phyloP scores from a whole-genome alignment of 352 stramenopile species.

The Globisporangium okanoganense region DNA sequence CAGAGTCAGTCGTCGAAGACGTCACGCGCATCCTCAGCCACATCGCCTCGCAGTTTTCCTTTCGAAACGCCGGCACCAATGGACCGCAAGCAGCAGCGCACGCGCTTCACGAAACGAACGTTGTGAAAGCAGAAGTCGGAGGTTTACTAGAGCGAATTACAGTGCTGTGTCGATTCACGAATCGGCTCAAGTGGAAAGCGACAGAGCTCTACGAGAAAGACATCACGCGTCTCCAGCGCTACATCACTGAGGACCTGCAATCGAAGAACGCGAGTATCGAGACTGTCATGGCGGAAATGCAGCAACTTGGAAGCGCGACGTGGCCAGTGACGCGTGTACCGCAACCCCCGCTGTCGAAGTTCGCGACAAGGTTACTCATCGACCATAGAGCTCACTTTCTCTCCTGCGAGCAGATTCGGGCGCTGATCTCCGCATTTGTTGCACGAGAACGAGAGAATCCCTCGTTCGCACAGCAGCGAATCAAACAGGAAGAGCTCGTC shows the following conservation, averaged over 20 bases:
- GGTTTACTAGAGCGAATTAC: slow-evolving; percentile 26
- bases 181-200: slow-evolving; percentile 21
- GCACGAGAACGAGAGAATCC: neutral
- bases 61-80: slow-evolving; percentile 21
- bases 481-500: slow-evolving; percentile 34
- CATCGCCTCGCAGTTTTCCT: slow-evolving; percentile 30
- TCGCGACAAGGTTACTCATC: slow-evolving; percentile 11
- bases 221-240: slow-evolving; percentile 17
- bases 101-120: slow-evolving; percentile 23
- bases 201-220: slow-evolving; percentile 25
- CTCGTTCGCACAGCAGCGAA: neutral
- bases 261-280: slow-evolving; percentile 34
- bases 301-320: slow-evolving; percentile 1
- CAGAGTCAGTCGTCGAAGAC: slow-evolving; percentile 28
- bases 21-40: slow-evolving; percentile 30
- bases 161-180: slow-evolving; percentile 32
- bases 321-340: slow-evolving; percentile 19
- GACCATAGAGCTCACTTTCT: slow-evolving; percentile 16
- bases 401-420: slow-evolving; percentile 7
- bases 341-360: neutral
- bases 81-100: slow-evolving; percentile 11
- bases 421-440: slow-evolving; percentile 5
- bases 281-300: slow-evolving; percentile 20
- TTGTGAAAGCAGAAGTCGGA: slow-evolving; percentile 22
- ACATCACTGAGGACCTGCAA: slow-evolving; percentile 25